phyloP scores from a whole-genome alignment of 352 stramenopile genomes.

The Aphanomyces cochlioides region DNA sequence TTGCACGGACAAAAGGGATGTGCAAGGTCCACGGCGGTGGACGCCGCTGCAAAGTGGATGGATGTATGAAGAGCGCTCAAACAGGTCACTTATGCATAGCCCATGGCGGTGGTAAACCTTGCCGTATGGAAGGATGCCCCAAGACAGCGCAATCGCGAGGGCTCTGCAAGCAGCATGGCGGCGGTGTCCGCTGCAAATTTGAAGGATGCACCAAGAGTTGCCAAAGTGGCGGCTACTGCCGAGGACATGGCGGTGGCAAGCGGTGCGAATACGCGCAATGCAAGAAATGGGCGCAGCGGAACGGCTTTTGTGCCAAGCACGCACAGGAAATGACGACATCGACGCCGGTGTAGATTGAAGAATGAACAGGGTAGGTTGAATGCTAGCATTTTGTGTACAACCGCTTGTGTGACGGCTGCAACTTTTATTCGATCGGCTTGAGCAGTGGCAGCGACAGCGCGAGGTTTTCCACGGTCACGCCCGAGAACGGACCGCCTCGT shows the following conservation, averaged over 20 bases:
- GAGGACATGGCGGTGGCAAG: slow-evolving; percentile 77
- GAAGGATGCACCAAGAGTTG: slow-evolving; percentile 85
- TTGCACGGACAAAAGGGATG: slow-evolving; percentile 77
- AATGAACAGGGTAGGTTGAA: no score
- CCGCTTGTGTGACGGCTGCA: no score
- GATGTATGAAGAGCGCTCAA: slow-evolving; percentile 85
- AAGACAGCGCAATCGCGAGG: slow-evolving; percentile 84
- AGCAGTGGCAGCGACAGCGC: slow-evolving; percentile 10
- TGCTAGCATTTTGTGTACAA: no score
- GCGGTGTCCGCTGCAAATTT: slow-evolving; percentile 81
- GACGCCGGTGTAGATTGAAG: no score
- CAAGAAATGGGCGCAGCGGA: slow-evolving; percentile 86
- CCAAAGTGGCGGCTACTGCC: slow-evolving; percentile 80
- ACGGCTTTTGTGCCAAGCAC: slow-evolving; percentile 82
- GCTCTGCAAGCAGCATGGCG: slow-evolving; percentile 80
- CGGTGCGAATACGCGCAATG: slow-evolving; percentile 80
- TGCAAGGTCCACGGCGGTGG: slow-evolving; percentile 81
- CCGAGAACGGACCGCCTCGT: neutral
- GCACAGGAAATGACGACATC: slow-evolving; percentile 64
- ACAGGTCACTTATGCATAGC: slow-evolving; percentile 81
- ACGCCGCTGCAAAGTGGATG: slow-evolving; percentile 78
- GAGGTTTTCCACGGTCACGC: slow-evolving; percentile 6
- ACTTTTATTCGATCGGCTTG: no score
- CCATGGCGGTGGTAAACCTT: slow-evolving; percentile 79
- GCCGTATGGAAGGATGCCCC: slow-evolving; percentile 76